Conservation (phyloP, 768 basidiomycete species). For the Phlebiopsis gigantea region DNA sequence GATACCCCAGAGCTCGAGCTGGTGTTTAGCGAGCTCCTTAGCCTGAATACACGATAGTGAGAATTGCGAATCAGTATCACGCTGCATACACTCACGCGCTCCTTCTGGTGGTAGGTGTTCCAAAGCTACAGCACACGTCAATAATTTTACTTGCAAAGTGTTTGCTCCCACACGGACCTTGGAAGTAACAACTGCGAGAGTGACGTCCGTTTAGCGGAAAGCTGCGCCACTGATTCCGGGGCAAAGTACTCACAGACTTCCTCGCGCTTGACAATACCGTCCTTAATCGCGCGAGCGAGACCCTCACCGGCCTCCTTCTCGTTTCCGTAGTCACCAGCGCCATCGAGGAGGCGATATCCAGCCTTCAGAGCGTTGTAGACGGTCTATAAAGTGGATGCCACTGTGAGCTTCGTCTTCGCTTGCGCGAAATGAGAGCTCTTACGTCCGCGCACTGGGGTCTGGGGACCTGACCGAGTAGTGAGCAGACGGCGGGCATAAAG, state of each 20-base stretch:
- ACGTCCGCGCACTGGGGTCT: conserved; percentile 59
- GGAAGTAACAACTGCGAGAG: conserved; percentile 66
- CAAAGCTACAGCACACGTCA: conserved; percentile 47
- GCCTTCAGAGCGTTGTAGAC: conserved; percentile 84
- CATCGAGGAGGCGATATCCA: conserved; percentile 84
- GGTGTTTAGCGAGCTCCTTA: conserved; percentile 48
- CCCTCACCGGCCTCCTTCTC: conserved; percentile 84
- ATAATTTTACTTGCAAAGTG: not conserved
- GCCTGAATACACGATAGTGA: conserved; percentile 47
- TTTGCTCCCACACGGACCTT: conserved; percentile 42
- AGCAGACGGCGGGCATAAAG: not conserved
- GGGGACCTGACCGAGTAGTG: conserved; percentile 38
- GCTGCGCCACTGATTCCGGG: not conserved
- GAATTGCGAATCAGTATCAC: not conserved
- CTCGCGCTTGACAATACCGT: conserved; percentile 82
- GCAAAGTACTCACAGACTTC: conserved; percentile 72
- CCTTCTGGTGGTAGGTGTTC: conserved; percentile 84
- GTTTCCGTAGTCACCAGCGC: conserved; percentile 85
- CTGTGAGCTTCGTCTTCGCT: not conserved
- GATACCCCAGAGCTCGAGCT: conserved; percentile 77
- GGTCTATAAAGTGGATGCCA: conserved; percentile 33
- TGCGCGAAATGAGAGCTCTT: conserved; percentile 14
- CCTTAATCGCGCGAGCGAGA: conserved; percentile 67
- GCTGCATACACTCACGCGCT: conserved; percentile 58
- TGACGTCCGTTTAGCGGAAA: not conserved